phyloP scores from a whole-genome alignment of 73 alveolate genomes.

The Uronychia setigera region DNA sequence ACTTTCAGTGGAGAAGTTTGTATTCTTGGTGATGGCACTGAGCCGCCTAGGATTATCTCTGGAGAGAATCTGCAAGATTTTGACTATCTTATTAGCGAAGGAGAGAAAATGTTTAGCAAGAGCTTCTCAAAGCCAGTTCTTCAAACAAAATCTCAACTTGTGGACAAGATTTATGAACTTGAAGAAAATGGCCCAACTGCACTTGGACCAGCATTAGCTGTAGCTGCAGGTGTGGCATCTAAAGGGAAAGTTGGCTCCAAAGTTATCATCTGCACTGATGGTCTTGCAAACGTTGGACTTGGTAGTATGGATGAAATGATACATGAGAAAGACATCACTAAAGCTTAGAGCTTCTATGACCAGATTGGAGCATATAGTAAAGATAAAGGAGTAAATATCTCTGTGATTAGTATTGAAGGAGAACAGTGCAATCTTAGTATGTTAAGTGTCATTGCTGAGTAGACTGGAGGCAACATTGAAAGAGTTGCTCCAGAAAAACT shows the following conservation, averaged over 20 bases:
- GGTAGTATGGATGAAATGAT: slow-evolving; percentile 43
- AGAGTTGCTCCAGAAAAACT: slow-evolving; percentile 79
- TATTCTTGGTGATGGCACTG: slow-evolving; percentile 91
- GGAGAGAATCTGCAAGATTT: slow-evolving; percentile 77
- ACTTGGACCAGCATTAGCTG: slow-evolving; percentile 69
- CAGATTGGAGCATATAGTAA: slow-evolving; percentile 49
- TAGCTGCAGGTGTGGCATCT: slow-evolving; percentile 46
- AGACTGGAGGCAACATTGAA: slow-evolving; percentile 61
- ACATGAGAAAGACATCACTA: background rate
- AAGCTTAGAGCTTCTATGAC: slow-evolving; percentile 56
- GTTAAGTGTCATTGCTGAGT: slow-evolving; percentile 48
- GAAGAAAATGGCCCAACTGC: slow-evolving; percentile 70
- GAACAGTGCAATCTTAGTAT: slow-evolving; percentile 55
- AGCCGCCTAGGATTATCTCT: slow-evolving; percentile 59
- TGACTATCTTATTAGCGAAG: slow-evolving; percentile 54
- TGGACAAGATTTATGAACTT: slow-evolving; percentile 12
- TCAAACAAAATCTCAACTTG: background rate
- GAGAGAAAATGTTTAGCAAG: slow-evolving; percentile 72
- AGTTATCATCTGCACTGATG: slow-evolving; percentile 73
- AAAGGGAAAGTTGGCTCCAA: slow-evolving; percentile 50
- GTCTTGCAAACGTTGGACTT: slow-evolving; percentile 69
- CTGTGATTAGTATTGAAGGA: slow-evolving; percentile 58
- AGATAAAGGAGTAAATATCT: slow-evolving; percentile 55
- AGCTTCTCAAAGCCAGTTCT: slow-evolving; percentile 8
- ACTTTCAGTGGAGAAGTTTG: slow-evolving; percentile 87